Evolutionary conservation across 345 rosid genomes (phyloP).

Genomic region (Boechera divaricarpa): DNA sequence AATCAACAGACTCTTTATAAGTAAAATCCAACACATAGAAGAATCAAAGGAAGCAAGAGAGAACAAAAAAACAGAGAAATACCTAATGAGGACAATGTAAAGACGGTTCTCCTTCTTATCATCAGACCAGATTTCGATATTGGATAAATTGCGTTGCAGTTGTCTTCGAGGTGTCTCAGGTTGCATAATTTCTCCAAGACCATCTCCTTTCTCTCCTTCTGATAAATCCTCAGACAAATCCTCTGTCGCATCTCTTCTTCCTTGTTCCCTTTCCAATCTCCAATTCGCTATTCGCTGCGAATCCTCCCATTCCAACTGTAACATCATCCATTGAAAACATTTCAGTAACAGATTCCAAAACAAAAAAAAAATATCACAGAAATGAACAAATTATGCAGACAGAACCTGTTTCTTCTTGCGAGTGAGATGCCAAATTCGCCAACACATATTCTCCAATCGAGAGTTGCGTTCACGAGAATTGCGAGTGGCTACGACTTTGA

Average conservation of each 20-base stretch:
- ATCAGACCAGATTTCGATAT: constrained; percentile 90
- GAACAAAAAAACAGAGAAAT: background rate
- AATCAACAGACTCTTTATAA: background rate
- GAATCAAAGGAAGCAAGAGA: background rate
- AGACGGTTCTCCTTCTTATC: constrained; percentile 92
- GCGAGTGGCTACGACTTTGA: constrained; percentile 95
- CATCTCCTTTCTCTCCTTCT: constrained; percentile 94
- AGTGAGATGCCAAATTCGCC: constrained; percentile 99
- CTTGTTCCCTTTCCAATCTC: constrained; percentile 83
- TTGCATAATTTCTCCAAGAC: constrained; percentile 58
- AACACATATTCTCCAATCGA: constrained; percentile 97
- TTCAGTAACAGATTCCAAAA: background rate
- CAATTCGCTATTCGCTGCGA: constrained; percentile 63
- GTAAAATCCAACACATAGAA: background rate
- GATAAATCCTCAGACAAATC: constrained; percentile 94
- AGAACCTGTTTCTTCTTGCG: constrained; percentile 96
- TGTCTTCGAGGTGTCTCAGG: constrained; percentile 70
- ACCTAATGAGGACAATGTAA: constrained; percentile 93
- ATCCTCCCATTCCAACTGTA: constrained; percentile 79
- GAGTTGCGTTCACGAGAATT: constrained; percentile 93
- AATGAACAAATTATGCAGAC: background rate
- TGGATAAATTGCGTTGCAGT: constrained; percentile 73
- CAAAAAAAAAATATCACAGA: background rate
- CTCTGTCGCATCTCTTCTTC: constrained; percentile 80
- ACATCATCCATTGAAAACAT: background rate